These are phyloP conservation scores for Auriscalpium vulgare DNA, from an alignment of 768 basidiomycete species.

Conservation along the genomic window DNA sequence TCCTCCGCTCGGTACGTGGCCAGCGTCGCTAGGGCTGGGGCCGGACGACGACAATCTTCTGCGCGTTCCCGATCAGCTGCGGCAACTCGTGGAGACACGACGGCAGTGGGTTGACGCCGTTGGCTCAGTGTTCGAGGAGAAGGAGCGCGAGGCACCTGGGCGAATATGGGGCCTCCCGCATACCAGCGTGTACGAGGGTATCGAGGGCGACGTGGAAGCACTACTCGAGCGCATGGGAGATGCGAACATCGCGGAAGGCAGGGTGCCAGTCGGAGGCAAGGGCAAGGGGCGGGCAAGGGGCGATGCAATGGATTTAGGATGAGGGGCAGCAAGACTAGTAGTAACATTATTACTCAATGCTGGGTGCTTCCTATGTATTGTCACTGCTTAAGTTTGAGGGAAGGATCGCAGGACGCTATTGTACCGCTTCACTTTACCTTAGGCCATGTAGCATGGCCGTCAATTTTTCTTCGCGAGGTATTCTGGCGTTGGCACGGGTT, in stretches of 20 bases:
- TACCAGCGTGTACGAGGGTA: conserved; percentile 66
- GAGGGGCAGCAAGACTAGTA: conserved; percentile 13
- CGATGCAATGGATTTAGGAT: conserved; percentile 68
- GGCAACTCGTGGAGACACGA: conserved; percentile 66
- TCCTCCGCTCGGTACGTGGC: conserved; percentile 45
- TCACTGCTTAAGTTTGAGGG: neutral
- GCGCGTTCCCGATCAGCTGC: conserved; percentile 58
- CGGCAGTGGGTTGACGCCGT: conserved; percentile 73
- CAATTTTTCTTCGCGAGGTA: too few species aligned
- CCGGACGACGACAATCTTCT: conserved; percentile 60
- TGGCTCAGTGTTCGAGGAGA: conserved; percentile 67
- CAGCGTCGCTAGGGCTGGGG: conserved; percentile 62
- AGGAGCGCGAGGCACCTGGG: conserved; percentile 56
- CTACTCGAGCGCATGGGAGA: conserved; percentile 23
- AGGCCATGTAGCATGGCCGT: too few species aligned
- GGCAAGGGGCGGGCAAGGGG: conserved; percentile 42
- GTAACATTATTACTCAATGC: conserved; percentile 13
- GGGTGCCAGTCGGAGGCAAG: conserved; percentile 35
- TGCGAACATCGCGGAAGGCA: conserved; percentile 19
- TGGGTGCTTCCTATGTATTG: conserved; percentile 6
- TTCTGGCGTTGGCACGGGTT: too few species aligned
- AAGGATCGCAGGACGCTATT: neutral
- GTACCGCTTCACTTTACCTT: too few species aligned
- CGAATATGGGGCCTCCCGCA: conserved; percentile 73
- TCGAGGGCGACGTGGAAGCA: conserved; percentile 54